A percentile compares a stretch with the other conserved stretches of the same genome.
These are phyloP conservation scores for Isochrysis galbana DNA, from an alignment of 78 protist species.

Conservation along the genomic window DNA sequence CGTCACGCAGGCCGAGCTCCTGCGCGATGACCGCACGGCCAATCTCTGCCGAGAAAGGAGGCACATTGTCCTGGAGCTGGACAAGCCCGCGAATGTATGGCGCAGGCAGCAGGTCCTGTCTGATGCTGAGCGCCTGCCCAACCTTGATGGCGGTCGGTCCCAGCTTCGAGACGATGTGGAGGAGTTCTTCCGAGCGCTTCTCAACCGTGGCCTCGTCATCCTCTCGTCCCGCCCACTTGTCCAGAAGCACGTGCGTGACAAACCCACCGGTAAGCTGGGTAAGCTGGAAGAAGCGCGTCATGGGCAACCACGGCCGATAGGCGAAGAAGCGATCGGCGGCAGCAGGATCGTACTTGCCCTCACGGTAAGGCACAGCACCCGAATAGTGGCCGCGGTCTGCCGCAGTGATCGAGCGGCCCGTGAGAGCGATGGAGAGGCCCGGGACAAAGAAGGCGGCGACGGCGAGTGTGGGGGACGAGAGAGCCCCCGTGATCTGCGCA, in stretches of 20 bases:
- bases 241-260: not conserved
- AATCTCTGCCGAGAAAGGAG: not conserved
- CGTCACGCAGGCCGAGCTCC: not conserved
- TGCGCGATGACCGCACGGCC: not conserved
- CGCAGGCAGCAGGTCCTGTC: constrained; percentile 19
- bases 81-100: not conserved
- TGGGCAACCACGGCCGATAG: not conserved
- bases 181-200: not conserved
- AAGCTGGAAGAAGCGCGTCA: not conserved
- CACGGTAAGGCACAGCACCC: not conserved
- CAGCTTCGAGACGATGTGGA: not conserved
- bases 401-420: too few species aligned
- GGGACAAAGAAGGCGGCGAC: too few species aligned
- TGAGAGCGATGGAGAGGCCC: too few species aligned
- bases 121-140: constrained; percentile 22
- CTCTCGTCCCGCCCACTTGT: not conserved
- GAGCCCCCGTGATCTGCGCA: too few species aligned
- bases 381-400: too few species aligned
- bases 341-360: not conserved
- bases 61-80: not conserved
- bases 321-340: not conserved
- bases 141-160: constrained; percentile 5
- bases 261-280: not conserved
- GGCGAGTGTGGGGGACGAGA: too few species aligned
- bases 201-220: not conserved